Conservation (phyloP, 768 basidiomycete genomes). For the Tylopilus balloui region DNA sequence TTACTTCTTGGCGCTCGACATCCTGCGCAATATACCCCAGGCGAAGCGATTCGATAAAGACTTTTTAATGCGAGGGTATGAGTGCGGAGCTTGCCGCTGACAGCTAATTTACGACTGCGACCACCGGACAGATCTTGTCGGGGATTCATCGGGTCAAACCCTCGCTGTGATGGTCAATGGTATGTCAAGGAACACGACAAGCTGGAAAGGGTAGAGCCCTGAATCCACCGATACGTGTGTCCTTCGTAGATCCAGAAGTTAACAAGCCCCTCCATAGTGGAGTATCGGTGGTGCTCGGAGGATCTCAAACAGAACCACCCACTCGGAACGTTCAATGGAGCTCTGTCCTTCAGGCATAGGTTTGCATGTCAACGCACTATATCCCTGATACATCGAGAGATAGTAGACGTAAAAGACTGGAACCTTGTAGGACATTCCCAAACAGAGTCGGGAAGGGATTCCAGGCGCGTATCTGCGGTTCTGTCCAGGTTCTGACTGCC, state of each 20-base stretch:
- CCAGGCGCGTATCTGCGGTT: neutral
- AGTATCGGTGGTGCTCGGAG: neutral
- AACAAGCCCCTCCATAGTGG: neutral
- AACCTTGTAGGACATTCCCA: neutral
- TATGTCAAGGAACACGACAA: neutral
- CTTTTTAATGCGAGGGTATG: neutral
- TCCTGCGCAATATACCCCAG: neutral
- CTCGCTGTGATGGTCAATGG: neutral
- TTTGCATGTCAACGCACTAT: neutral
- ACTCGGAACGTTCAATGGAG: neutral
- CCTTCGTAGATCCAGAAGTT: neutral
- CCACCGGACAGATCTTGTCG: neutral
- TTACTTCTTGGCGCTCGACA: neutral
- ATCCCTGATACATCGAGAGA: neutral
- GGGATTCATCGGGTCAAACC: neutral
- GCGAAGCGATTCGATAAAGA: neutral
- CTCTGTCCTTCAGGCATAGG: neutral
- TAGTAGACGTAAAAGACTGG: neutral
- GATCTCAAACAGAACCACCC: neutral
- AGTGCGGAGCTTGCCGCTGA: neutral
- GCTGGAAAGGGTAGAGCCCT: neutral
- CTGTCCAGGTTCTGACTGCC: neutral
- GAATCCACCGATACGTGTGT: neutral
- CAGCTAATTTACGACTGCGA: neutral
- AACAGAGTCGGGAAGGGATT: neutral